Evolutionary conservation across 129 eudicot genomes (phyloP), one percentile per base, ranked within the genome.

Genomic region (Tagetes erecta): DNA sequence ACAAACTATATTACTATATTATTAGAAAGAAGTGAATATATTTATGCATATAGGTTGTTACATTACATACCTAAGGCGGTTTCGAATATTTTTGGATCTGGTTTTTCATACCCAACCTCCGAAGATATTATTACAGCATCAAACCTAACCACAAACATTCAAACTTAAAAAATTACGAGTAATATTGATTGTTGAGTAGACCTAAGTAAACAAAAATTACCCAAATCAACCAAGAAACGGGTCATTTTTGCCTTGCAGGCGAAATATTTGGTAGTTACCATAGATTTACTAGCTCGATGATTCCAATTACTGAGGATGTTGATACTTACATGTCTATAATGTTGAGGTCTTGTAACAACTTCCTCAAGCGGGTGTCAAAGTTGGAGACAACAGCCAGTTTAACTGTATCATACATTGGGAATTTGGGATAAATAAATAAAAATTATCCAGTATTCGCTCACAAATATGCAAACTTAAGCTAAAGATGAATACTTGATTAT

Each of bases 351-450:
- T 79, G 88, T 64, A 94, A 80, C 51, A 94, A 84, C 91, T 94
- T 94, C 86, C 97, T 91, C 91, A 94, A 81, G 69, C 99, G 97
- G 67, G 84, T 83, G 81, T 94, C 99, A 69, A 94, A 94, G 80
- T 94, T 94, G 79, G 99, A 94, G 3, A 94, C 99, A 62, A 94
- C 99, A 47, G 99, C 99, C 82, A 94, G 82, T 86, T 91, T 94
- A 80, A 94, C 99, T 94, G 97, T 74, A 50, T 42, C 84, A 82
- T 36, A 13, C 40, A 37, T 76, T 58, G 55, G 76, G 53, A 64
- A 14, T 30, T 53, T n/a, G 9, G 74, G 4, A 46, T 46, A 65
- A 36, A 77, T 13, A 76, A 58, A 66, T 44, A 42, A 55, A 59
- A 38, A 49, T 20, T 20, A 20, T 20, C 27, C 27, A 58, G 33